Evolutionary conservation across 345 rosid species (phyloP).

Genomic region (Alliaria petiolata): DNA sequence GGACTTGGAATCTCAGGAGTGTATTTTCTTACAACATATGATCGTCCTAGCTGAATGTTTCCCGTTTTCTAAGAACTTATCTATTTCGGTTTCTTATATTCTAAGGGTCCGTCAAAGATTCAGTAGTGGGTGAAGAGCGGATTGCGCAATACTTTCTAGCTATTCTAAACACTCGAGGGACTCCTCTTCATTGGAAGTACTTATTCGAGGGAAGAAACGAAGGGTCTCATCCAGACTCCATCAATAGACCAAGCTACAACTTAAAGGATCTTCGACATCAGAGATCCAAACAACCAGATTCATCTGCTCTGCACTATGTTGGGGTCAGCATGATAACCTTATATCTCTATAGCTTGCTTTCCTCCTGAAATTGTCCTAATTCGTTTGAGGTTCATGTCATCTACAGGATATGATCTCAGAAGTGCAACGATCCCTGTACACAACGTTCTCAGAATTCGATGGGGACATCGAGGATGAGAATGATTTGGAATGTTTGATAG

Average conservation of each 20-base stretch:
- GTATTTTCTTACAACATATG: neutral
- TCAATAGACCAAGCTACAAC: slow-evolving; percentile 50
- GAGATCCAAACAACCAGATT: slow-evolving; percentile 46
- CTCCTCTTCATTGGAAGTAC: slow-evolving; percentile 81
- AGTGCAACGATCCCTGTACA: slow-evolving; percentile 54
- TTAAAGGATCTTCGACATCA: slow-evolving; percentile 59
- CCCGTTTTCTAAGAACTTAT: neutral
- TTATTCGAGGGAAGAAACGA: slow-evolving; percentile 49
- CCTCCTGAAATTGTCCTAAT: neutral
- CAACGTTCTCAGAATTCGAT: slow-evolving; percentile 52
- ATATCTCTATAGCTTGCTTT: neutral
- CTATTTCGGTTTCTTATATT: neutral
- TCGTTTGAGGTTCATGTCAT: neutral
- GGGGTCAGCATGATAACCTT: slow-evolving; percentile 44
- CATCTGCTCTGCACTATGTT: slow-evolving; percentile 61
- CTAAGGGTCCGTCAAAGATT: slow-evolving; percentile 74
- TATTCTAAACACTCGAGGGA: slow-evolving; percentile 72
- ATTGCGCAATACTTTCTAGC: slow-evolving; percentile 79
- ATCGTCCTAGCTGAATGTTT: neutral
- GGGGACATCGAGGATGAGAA: slow-evolving; percentile 73
- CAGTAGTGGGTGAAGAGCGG: slow-evolving; percentile 94
- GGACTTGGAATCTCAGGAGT: no score
- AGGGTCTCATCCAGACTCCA: slow-evolving; percentile 36
- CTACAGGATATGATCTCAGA: slow-evolving; percentile 60
- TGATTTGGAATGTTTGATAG: slow-evolving; percentile 76